Base-by-base conservation (phyloP, 2,329 filamentous ascomycete species). In the Colletotrichum ledebouriae region DNA sequence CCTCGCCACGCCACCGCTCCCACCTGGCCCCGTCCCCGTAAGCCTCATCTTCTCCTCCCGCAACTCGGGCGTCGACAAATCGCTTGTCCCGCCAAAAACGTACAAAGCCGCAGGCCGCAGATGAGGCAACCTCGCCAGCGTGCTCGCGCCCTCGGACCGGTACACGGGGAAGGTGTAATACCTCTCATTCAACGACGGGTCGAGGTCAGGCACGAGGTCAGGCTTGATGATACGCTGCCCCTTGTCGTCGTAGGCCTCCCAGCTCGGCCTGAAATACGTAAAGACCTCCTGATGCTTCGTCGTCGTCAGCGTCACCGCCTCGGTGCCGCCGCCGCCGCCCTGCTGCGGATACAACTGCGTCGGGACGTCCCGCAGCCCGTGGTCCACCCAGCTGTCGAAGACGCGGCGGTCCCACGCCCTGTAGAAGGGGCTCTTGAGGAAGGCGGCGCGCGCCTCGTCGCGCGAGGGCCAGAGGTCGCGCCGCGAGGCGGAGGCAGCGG, bases 241-340 rank as follows among this genome's bases (percentile, higher is more conserved):
- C 4, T 78, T 71, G 0, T 74, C 59, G 69, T 81, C 78, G 56
- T 81, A 77, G 70, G 82, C 82, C 7, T 81, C 78, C 76, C 79
- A 88, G 67, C 87, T 86, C 0, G 89, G 87, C 0, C 92, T 86
- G 71, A 92, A 80, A 76, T 91, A 96, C 1, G 90, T 94, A 75
- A 93, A 90, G 63, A 96, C 92, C 81, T 97, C 94, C 76, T 97
- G 93, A 77, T 97, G 92, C 74, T 94, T 94, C 0, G 93, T 91
- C 0, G 95, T 98, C 2, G 88, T 87, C 2, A 96, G 84, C 0
- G 93, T 95, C 1, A 94, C 90, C 29, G 29, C 29, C 29, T 6
- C 29, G 29, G 29, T 7, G 29, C 29, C 29, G 29, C 29, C 6
- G 34, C 20, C 15, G 10, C 22, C 25, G n/a, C 37, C 13, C 1